Evolutionary conservation across 176 grass and related monocot genomes (phyloP), one percentile per base, ranked within the genome.

Genomic region (Phragmites australis): DNA sequence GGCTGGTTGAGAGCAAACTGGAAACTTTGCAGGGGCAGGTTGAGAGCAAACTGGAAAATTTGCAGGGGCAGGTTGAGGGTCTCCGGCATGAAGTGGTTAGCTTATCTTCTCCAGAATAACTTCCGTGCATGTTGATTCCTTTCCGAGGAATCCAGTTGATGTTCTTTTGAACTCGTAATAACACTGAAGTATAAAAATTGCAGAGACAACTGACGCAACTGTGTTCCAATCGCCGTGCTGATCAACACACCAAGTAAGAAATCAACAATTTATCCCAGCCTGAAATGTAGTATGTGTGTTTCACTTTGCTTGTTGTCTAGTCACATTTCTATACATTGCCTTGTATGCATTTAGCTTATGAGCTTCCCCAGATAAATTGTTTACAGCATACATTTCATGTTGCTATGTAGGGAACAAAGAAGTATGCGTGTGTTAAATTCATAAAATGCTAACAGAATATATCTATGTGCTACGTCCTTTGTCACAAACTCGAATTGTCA

Each of bases 31-130:
- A n/a, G n/a, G n/a, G n/a, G n/a, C n/a, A n/a, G n/a, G 42, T 68
- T 25, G 65, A 68, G 65, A 68, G 39, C 40, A 68, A 45, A 45
- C 13, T 76, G 23, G 73, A 30, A 19, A 45, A 9, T 46, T 29
- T 76, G 6, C 54, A 76, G 40, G 40, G 9, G 32, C 76, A 79
- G 61, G 27, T 79, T 19, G 31, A 67, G 14, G 62, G 21, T 41
- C 61, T 79, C 7, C 46, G 13, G 31, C 76, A 46, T 3, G 61
- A 79, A 67, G 31, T 79, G 76, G 61, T 79, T 11, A 37, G 59
- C 16, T 65, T 77, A 1, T 40, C 5, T 41, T 51, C 11, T 72
- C 70, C 48, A n/a, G 0, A 52, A 66, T 65, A 49, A 0, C 21
- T 65, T 51, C 19, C 30, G 7, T 39, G 22, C 8, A 6, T 65